These are phyloP conservation scores for Balakata baccata DNA, from an alignment of 345 rosid genomes.

Conservation along the genomic window DNA sequence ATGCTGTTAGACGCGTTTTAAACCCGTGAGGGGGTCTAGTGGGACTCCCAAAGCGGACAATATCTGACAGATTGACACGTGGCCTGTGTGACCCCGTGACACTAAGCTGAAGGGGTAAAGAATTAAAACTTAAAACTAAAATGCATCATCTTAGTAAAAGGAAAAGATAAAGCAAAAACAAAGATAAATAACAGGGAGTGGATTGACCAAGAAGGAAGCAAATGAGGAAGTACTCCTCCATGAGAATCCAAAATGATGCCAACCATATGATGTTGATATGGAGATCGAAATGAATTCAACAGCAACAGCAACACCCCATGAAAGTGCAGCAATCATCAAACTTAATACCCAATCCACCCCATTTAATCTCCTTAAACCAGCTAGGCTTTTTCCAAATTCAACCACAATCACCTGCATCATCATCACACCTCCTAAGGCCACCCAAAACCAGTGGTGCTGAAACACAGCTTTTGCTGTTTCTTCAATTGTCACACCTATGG, in stretches of 20 bases:
- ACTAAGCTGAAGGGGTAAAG: no score
- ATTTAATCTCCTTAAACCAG: not conserved
- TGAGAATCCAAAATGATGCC: not conserved
- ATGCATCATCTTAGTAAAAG: not conserved
- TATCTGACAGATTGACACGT: no score
- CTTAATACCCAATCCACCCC: not conserved
- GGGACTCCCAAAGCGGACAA: no score
- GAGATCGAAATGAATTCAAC: not conserved
- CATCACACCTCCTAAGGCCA: not conserved
- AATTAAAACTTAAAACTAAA: no score
- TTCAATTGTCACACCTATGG: conserved; percentile 8
- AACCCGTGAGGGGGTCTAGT: no score
- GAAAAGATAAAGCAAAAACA: not conserved
- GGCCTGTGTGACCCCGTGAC: no score
- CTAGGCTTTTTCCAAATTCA: conserved; percentile 5
- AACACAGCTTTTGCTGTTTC: conserved; percentile 5
- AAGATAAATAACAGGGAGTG: not conserved
- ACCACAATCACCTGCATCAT: conserved; percentile 14
- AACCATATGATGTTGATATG: not conserved
- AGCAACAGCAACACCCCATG: not conserved
- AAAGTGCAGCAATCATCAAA: not conserved
- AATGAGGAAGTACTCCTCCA: not conserved
- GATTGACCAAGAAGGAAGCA: not conserved
- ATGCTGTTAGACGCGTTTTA: no score
- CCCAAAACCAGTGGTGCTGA: not conserved